A percentile compares a stretch with the other conserved stretches of the same genome.
Evolutionary conservation across 352 stramenopile species (phyloP).

Genomic region (Nothophytophthora sp.): DNA sequence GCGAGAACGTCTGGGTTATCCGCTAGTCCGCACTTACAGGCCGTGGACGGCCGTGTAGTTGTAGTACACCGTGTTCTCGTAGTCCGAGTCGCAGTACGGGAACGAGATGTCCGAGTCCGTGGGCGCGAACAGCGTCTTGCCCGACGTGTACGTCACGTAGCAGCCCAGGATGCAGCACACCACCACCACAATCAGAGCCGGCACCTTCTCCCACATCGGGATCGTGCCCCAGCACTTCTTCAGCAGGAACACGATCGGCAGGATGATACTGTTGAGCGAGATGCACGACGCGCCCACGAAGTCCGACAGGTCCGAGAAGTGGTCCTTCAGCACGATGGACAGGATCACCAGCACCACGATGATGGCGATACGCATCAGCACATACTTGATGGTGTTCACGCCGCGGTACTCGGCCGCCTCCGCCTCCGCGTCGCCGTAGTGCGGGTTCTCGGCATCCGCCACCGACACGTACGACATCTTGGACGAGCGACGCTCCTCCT

Average conservation of each 20-base stretch:
- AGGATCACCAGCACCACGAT: constrained; percentile 36
- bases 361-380: constrained; percentile 38
- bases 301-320: constrained; percentile 54
- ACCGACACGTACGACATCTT: constrained; percentile 30
- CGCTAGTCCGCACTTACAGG: constrained; percentile 16
- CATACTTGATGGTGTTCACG: constrained; percentile 37
- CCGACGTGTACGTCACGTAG: constrained; percentile 44
- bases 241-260: constrained; percentile 53
- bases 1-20: not conserved
- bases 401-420: constrained; percentile 44
- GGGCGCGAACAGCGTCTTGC: constrained; percentile 42
- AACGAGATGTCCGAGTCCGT: constrained; percentile 36
- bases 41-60: constrained; percentile 33
- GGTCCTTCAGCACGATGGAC: constrained; percentile 25
- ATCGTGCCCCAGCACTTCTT: constrained; percentile 48
- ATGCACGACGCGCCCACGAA: constrained; percentile 56
- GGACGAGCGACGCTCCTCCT: constrained; percentile 14
- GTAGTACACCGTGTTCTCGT: constrained; percentile 45
- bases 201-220: constrained; percentile 40
- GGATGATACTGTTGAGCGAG: constrained; percentile 53
- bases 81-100: constrained; percentile 45
- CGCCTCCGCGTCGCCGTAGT: constrained; percentile 25
- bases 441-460: constrained; percentile 21
- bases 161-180: constrained; percentile 38
- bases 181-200: constrained; percentile 23